Conservation (phyloP, 73 alveolate species). For the Effrenium voratum region DNA sequence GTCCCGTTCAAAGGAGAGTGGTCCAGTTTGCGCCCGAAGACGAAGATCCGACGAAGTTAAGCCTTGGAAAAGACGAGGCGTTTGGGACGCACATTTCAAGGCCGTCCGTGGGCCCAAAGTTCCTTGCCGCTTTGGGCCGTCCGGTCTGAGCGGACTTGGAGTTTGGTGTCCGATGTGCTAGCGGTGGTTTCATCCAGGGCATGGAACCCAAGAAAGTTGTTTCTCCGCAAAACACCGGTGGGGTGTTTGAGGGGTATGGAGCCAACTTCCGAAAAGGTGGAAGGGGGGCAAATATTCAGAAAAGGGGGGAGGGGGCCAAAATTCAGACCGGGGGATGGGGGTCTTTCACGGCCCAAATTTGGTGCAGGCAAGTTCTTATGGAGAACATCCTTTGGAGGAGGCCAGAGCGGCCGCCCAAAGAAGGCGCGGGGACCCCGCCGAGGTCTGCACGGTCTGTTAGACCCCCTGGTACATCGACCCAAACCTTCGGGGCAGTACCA, state of each 20-base stretch:
- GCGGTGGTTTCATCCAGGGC: background rate
- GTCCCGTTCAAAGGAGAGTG: too few relatives aligned
- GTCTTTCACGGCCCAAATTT: background rate
- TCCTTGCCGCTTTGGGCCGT: too few relatives aligned
- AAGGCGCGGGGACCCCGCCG: background rate
- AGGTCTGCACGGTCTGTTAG: too few relatives aligned
- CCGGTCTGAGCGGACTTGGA: too few relatives aligned
- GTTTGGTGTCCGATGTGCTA: too few relatives aligned
- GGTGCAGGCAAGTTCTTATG: conserved; percentile 24
- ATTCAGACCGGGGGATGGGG: background rate
- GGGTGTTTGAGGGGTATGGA: background rate
- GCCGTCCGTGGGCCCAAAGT: too few relatives aligned
- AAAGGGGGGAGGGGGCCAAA: background rate
- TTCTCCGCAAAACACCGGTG: background rate
- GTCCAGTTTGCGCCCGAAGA: too few relatives aligned
- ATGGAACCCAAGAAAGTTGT: background rate
- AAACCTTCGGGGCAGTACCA: too few relatives aligned
- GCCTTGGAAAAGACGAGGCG: too few relatives aligned
- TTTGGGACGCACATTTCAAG: too few relatives aligned
- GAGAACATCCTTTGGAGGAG: conserved; percentile 23
- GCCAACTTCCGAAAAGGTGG: background rate
- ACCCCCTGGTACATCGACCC: too few relatives aligned
- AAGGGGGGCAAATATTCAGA: background rate
- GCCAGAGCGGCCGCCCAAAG: conserved; percentile 93
- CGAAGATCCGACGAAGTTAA: too few relatives aligned